A percentile compares a stretch with the other conserved stretches of the same genome.
These are phyloP conservation scores for Leishmania martiniquensis DNA, from an alignment of 208 protist species.

Conservation along the genomic window DNA sequence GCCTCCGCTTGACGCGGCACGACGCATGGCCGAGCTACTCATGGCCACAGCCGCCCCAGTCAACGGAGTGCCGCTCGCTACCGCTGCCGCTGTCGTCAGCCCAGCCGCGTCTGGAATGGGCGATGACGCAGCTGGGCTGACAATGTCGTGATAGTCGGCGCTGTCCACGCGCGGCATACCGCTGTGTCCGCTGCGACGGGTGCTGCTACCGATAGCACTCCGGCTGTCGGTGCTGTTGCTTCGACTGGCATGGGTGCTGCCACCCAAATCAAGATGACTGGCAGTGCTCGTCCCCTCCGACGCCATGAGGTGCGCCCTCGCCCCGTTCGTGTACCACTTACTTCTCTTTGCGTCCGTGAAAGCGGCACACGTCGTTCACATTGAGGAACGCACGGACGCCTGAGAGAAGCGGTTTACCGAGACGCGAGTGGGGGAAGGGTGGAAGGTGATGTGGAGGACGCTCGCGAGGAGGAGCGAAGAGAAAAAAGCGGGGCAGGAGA, in stretches of 20 bases:
- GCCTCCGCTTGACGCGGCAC: neutral
- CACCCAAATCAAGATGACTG: neutral
- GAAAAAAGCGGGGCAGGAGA: neutral
- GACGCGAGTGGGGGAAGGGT: neutral
- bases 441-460: neutral
- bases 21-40: neutral
- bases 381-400: neutral
- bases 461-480: neutral
- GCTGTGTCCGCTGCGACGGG: neutral
- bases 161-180: slow-evolving; percentile 10
- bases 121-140: slow-evolving; percentile 6
- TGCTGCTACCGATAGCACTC: too few relatives aligned
- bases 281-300: neutral
- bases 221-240: neutral
- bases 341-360: neutral
- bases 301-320: neutral
- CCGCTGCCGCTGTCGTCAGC: neutral
- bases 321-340: neutral
- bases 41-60: neutral
- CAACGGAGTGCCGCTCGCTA: neutral
- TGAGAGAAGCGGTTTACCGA: neutral
- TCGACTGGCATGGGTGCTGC: neutral
- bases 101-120: neutral
- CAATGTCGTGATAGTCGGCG: slow-evolving; percentile 23
- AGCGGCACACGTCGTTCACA: neutral